Evolutionary conservation across 2,329 filamentous ascomycete genomes (phyloP), one percentile per base, ranked within the genome.

Genomic region (Alternaria dauci): DNA sequence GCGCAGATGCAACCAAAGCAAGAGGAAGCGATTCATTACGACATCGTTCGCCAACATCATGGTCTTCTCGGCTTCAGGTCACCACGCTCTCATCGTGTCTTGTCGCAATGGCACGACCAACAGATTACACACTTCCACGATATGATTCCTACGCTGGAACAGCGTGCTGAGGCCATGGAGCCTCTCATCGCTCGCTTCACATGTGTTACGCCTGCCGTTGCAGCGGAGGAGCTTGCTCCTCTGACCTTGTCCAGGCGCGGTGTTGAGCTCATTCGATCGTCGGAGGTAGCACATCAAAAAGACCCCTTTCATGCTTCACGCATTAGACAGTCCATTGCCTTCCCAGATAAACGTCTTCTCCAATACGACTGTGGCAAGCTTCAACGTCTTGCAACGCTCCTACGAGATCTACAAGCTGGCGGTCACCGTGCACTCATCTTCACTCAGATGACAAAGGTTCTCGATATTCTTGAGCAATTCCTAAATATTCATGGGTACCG

Each of bases 291-390:
- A 84, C 85, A 64, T 82, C 85, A 67, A 75, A 85, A 9, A 1
- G 94, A 99, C 73, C 93, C 94, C 0, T 97, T 95, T 85, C 95
- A 99, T 69, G 93, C 97, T 79, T 88, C 94, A 14, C 92, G 94
- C 18, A 95, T 97, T 86, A 90, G 93, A 23, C 84, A 96, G 16
- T 96, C 92, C 4, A 97, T 99, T 62, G 95, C 96, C 44, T 99
- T 99, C 76, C 95, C 96, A 0, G 95, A 99, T 77, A 97, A 94
- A 76, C 88, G 95, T 36, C 87, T 99, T n/a, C 83, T 99, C 0
- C 94, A 99, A 76, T 99, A 96, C 77, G 95, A 99, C 79, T 98
- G 95, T 73, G 95, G 95, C 69, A 99, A 99, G 78, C 86, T 99
- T 4, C 95, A 99, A 73, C 89, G 91, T 18, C 86, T 99, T 16